Evolutionary conservation across 176 grass and related monocot species (phyloP).

Genomic region (Guadua angustifolia): DNA sequence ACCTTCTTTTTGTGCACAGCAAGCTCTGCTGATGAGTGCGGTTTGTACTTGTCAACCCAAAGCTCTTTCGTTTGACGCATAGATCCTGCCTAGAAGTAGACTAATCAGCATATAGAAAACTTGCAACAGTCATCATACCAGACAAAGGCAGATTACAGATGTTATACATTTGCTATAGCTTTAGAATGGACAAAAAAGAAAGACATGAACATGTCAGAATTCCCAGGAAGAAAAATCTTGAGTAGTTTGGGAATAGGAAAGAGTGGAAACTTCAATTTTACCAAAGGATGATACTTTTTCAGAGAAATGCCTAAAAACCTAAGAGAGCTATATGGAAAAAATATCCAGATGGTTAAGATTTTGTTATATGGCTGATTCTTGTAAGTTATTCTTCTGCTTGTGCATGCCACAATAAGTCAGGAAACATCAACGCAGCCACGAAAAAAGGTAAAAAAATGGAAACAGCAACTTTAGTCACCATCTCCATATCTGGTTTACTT

Average conservation of each 20-base stretch:
- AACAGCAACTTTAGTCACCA: too few relatives aligned
- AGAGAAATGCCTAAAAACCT: neutral
- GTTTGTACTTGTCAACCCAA: conserved; percentile 93
- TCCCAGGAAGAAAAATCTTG: neutral
- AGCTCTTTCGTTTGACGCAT: conserved; percentile 64
- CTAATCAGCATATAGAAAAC: conserved; percentile 53
- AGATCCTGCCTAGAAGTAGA: conserved; percentile 70
- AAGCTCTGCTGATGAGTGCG: conserved; percentile 68
- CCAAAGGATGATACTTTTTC: neutral
- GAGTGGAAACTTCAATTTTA: conserved; percentile 7
- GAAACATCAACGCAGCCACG: neutral
- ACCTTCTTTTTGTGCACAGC: conserved; percentile 98
- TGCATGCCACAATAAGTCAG: neutral
- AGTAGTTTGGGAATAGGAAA: conserved; percentile 10
- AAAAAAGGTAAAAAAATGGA: neutral
- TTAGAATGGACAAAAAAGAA: neutral
- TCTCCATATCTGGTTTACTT: too few relatives aligned
- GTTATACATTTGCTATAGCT: neutral
- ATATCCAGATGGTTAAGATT: neutral
- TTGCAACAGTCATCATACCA: neutral
- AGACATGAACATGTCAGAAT: neutral
- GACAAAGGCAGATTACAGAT: neutral
- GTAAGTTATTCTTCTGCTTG: neutral
- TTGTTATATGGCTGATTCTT: neutral
- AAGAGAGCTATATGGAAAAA: neutral